These are phyloP conservation scores for Lumnitzera racemosa DNA, from an alignment of 345 rosid species.

Conservation along the genomic window DNA sequence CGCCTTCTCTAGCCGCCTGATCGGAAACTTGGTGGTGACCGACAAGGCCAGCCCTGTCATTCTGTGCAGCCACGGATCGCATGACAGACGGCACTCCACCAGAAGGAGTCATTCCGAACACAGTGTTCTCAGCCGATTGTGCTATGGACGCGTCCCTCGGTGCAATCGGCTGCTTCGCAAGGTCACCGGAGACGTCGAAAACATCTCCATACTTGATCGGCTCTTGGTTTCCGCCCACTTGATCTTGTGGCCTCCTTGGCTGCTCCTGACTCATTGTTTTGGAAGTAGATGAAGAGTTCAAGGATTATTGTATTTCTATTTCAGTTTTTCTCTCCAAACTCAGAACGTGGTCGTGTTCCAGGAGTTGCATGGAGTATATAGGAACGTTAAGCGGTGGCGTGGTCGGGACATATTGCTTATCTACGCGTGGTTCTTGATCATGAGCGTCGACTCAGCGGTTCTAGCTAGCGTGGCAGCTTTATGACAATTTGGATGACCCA, in stretches of 20 bases:
- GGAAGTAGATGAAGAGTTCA: too few species aligned
- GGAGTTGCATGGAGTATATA: too few species aligned
- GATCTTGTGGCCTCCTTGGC: constrained; percentile 9
- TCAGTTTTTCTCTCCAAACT: too few species aligned
- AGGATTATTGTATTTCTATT: too few species aligned
- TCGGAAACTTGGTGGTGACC: constrained; percentile 9
- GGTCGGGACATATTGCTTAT: too few species aligned
- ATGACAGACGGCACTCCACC: constrained; percentile 14
- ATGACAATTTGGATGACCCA: too few species aligned
- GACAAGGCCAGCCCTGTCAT: constrained; percentile 25
- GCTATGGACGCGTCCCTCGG: constrained; percentile 22
- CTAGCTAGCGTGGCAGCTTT: too few species aligned
- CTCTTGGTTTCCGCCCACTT: background rate
- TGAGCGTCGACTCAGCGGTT: too few species aligned
- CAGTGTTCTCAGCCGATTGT: constrained; percentile 24
- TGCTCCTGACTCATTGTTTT: constrained; percentile 35
- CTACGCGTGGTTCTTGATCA: too few species aligned
- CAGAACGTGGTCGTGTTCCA: too few species aligned
- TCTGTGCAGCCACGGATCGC: constrained; percentile 18
- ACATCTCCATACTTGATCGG: constrained; percentile 29
- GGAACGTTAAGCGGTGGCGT: too few species aligned
- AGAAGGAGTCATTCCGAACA: constrained; percentile 17
- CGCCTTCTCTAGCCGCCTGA: constrained; percentile 1
- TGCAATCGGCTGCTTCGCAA: constrained; percentile 22
- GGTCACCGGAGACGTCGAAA: constrained; percentile 22